Conservation (phyloP, 805 yeast species). For the Yarrowia divulgata region DNA sequence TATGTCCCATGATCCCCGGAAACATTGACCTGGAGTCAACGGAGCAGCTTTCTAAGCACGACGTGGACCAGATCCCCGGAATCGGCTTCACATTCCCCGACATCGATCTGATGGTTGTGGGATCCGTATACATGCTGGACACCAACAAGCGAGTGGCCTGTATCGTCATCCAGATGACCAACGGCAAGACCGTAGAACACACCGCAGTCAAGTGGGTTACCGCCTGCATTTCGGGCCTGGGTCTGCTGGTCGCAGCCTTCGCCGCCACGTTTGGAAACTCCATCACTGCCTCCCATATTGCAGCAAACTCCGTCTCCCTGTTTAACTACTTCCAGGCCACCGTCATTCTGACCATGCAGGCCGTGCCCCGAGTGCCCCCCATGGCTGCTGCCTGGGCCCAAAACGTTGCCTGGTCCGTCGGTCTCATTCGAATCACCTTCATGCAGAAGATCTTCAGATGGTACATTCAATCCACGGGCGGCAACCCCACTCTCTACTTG, state of each 20-base stretch:
- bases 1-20: slow-evolving; percentile 89
- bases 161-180: slow-evolving; percentile 73
- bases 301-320: slow-evolving; percentile 91
- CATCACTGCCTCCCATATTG: slow-evolving; percentile 93
- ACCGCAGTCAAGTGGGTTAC: slow-evolving; percentile 91
- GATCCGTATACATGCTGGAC: slow-evolving; percentile 53
- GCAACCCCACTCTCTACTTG: slow-evolving; percentile 74
- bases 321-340: slow-evolving; percentile 93
- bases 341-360: slow-evolving; percentile 94
- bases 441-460: slow-evolving; percentile 87
- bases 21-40: slow-evolving; percentile 76
- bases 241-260: slow-evolving; percentile 80
- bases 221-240: slow-evolving; percentile 87
- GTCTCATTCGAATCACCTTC: slow-evolving; percentile 76
- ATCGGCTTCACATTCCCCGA: slow-evolving; percentile 90
- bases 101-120: slow-evolving; percentile 71
- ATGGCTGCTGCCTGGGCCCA: slow-evolving; percentile 98
- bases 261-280: slow-evolving; percentile 86
- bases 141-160: slow-evolving; percentile 61
- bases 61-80: slow-evolving; percentile 72
- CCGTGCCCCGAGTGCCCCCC: slow-evolving; percentile 90
- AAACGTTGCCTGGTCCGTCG: slow-evolving; percentile 96
- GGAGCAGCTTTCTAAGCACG: slow-evolving; percentile 58
- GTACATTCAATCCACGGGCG: slow-evolving; percentile 96
- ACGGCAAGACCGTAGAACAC: slow-evolving; percentile 82